phyloP scores from a whole-genome alignment of 306 rosid species.

The Rosa persica region DNA sequence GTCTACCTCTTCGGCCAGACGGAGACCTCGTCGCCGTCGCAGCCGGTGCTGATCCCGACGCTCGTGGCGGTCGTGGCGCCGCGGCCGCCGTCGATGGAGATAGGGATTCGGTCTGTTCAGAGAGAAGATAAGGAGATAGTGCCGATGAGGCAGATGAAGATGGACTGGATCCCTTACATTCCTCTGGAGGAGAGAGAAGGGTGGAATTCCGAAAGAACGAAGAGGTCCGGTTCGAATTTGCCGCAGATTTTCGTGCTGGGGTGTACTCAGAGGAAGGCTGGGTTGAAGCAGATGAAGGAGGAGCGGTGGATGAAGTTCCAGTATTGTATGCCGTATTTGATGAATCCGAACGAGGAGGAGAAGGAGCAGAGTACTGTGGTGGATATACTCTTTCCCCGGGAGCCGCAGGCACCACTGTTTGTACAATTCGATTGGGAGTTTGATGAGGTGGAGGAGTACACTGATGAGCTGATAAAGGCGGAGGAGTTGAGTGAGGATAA shows the following conservation, averaged over 20 bases:
- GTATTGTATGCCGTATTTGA: constrained; percentile 21
- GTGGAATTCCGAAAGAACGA: constrained; percentile 32
- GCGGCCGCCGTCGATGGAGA: constrained; percentile 85
- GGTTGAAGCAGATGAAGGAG: constrained; percentile 17
- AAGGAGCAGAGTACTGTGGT: constrained; percentile 11
- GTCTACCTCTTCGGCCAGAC: constrained; percentile 86
- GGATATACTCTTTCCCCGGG: background rate
- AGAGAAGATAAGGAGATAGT: constrained; percentile 83
- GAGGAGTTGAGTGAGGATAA: background rate
- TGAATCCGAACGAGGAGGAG: constrained; percentile 13
- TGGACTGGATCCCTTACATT: constrained; percentile 97
- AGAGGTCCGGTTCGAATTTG: constrained; percentile 25
- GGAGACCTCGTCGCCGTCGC: constrained; percentile 30
- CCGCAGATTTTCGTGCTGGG: constrained; percentile 72
- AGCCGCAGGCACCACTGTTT: background rate
- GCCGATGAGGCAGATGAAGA: constrained; percentile 97
- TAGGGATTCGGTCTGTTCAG: constrained; percentile 90
- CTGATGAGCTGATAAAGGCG: background rate
- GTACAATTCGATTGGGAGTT: background rate
- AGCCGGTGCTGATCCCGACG: background rate
- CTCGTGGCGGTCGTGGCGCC: constrained; percentile 60
- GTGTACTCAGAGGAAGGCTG: constrained; percentile 84
- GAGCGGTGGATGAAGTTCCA: constrained; percentile 21
- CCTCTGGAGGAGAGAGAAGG: constrained; percentile 71
- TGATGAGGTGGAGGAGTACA: constrained; percentile 1